These are phyloP conservation scores for Asterophora parasitica DNA, from an alignment of 768 basidiomycete species.

Conservation along the genomic window DNA sequence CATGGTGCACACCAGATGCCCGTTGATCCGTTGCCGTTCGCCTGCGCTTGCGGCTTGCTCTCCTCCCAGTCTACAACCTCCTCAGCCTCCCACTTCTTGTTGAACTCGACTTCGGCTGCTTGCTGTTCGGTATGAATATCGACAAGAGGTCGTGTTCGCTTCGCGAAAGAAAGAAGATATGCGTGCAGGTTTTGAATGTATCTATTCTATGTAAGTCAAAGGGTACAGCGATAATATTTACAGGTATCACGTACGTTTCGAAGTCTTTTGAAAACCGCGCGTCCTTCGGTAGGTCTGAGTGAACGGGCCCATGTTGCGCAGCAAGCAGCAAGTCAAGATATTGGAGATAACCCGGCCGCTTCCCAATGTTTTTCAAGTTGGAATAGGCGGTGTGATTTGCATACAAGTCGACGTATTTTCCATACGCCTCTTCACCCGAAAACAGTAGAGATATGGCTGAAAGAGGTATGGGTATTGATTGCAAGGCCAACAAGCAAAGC, in stretches of 20 bases:
- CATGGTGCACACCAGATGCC: slow-evolving; percentile 95
- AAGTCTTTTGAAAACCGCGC: slow-evolving; percentile 70
- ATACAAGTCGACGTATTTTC: slow-evolving; percentile 93
- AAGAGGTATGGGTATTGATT: slow-evolving; percentile 2
- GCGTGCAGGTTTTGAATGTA: slow-evolving; percentile 80
- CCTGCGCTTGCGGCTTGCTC: slow-evolving; percentile 34
- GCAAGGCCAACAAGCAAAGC: slow-evolving; percentile 1
- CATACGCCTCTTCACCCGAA: slow-evolving; percentile 94
- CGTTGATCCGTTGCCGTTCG: slow-evolving; percentile 36
- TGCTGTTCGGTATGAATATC: slow-evolving; percentile 68
- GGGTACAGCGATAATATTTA: neutral
- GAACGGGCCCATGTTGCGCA: slow-evolving; percentile 55
- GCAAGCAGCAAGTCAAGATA: slow-evolving; percentile 85
- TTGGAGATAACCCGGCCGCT: slow-evolving; percentile 85
- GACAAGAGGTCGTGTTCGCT: slow-evolving; percentile 77
- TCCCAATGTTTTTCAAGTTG: slow-evolving; percentile 83
- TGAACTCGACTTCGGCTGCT: slow-evolving; percentile 66
- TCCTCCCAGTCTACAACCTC: slow-evolving; percentile 76
- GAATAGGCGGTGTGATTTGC: slow-evolving; percentile 82
- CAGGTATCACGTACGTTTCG: slow-evolving; percentile 54
- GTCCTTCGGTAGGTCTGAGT: slow-evolving; percentile 66
- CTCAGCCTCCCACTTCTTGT: slow-evolving; percentile 71
- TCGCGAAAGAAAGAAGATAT: slow-evolving; percentile 84
- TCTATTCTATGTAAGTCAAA: slow-evolving; percentile 32
- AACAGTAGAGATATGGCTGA: slow-evolving; percentile 80